These are phyloP conservation scores for Quercus variabilis DNA, from an alignment of 306 rosid genomes.

Conservation along the genomic window DNA sequence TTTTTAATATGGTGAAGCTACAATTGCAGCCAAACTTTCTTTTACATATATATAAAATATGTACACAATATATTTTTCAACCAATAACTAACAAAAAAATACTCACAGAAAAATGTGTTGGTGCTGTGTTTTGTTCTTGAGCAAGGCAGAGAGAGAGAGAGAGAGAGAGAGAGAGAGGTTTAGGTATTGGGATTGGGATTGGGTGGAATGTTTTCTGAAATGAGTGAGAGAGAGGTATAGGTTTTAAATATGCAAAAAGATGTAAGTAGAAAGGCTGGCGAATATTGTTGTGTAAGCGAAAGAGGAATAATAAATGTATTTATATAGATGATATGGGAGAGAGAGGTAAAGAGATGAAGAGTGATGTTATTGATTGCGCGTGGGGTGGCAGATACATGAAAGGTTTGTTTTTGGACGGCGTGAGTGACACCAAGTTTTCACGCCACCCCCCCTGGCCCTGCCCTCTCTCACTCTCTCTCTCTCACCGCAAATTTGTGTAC, in stretches of 20 bases:
- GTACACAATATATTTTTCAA: not conserved
- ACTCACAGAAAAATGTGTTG: slow-evolving; percentile 52
- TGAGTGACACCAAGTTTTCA: slow-evolving; percentile 80
- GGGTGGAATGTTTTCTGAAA: slow-evolving; percentile 28
- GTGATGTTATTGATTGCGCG: slow-evolving; percentile 75
- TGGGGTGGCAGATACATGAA: slow-evolving; percentile 79
- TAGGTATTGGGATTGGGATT: slow-evolving; percentile 11
- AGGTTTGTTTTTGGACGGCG: slow-evolving; percentile 97
- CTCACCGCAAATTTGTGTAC: slow-evolving; percentile 51
- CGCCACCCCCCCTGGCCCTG: slow-evolving; percentile 61
- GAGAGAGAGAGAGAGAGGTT: slow-evolving; percentile 3
- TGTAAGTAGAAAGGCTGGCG: slow-evolving; percentile 2
- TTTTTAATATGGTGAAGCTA: too few relatives aligned
- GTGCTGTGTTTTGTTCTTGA: slow-evolving; percentile 26
- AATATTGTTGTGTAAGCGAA: slow-evolving; percentile 34
- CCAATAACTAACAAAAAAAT: not conserved
- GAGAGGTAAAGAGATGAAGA: slow-evolving; percentile 14
- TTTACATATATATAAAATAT: not conserved
- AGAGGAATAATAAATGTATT: slow-evolving; percentile 21
- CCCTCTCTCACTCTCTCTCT: slow-evolving; percentile 23
- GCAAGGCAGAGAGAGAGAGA: slow-evolving; percentile 3
- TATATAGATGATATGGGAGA: slow-evolving; percentile 14
- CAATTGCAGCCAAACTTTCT: not conserved
- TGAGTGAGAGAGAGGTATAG: slow-evolving; percentile 18
- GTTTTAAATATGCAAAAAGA: slow-evolving; percentile 12